Evolutionary conservation across 1,284 basidiomycete species (phyloP).

Genomic region (Fomitopsis betulina): DNA sequence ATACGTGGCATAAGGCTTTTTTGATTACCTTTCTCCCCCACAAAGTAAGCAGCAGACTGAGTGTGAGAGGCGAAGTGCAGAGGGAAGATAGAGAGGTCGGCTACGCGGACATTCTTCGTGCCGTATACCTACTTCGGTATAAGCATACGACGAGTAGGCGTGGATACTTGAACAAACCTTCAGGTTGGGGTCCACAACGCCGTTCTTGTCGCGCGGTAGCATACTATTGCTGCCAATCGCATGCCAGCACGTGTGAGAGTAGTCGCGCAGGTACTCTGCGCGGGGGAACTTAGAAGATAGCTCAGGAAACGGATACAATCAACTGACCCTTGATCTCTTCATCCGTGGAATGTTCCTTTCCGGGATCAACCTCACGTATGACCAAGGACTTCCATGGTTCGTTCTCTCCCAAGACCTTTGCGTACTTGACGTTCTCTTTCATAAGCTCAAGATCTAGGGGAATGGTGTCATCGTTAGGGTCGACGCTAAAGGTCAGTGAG

Average conservation of each 20-base stretch:
- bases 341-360: constrained; percentile 9
- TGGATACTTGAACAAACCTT: constrained; percentile 16
- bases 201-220: constrained; percentile 44
- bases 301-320: neutral
- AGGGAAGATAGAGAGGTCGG: constrained; percentile 24
- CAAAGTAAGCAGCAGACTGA: constrained; percentile 13
- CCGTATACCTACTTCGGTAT: neutral
- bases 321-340: constrained; percentile 11
- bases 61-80: constrained; percentile 26
- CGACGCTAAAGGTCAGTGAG: too few relatives aligned
- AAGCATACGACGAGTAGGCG: neutral
- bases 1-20: too few relatives aligned
- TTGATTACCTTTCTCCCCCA: neutral
- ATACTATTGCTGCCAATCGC: constrained; percentile 26
- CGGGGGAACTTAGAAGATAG: neutral
- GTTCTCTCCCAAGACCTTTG: constrained; percentile 10
- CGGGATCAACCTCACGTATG: constrained; percentile 10
- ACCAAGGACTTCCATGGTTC: constrained; percentile 13
- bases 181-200: constrained; percentile 47
- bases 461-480: constrained; percentile 22
- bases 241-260: constrained; percentile 9
- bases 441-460: constrained; percentile 16
- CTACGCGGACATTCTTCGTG: constrained; percentile 29
- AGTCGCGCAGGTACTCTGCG: constrained; percentile 14
- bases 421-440: constrained; percentile 11